These are phyloP conservation scores for Phyllachora maydis DNA, from an alignment of 2,329 filamentous ascomycete genomes.

Conservation along the genomic window DNA sequence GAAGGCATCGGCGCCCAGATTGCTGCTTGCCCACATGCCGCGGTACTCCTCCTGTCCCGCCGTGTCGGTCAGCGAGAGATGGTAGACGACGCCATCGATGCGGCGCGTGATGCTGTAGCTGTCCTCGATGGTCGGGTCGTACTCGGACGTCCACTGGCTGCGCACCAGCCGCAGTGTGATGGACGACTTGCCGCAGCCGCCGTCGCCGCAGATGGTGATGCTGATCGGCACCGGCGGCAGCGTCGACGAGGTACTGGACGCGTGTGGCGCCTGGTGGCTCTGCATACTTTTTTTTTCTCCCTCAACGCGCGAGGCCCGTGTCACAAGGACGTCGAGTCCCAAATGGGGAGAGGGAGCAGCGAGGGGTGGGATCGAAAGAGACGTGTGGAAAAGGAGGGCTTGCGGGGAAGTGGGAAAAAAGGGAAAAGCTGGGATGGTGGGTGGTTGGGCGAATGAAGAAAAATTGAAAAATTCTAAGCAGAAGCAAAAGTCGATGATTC, in stretches of 20 bases:
- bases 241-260: slow-evolving; percentile 5
- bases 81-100: slow-evolving; percentile 64
- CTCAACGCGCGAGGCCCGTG: too few species aligned
- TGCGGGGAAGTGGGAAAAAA: too few species aligned
- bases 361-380: too few species aligned
- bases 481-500: too few species aligned
- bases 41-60: slow-evolving; percentile 84
- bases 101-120: slow-evolving; percentile 66
- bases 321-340: too few species aligned
- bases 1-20: slow-evolving; percentile 64
- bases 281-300: background rate
- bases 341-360: too few species aligned
- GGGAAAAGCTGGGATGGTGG: too few species aligned
- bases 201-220: slow-evolving; percentile 74
- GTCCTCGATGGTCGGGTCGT: slow-evolving; percentile 66
- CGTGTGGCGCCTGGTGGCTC: slow-evolving; percentile 3
- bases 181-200: slow-evolving; percentile 68
- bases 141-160: slow-evolving; percentile 68
- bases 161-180: slow-evolving; percentile 69
- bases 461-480: too few species aligned
- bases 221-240: slow-evolving; percentile 34
- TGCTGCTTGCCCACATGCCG: slow-evolving; percentile 64
- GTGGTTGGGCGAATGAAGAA: too few species aligned
- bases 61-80: slow-evolving; percentile 62
- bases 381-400: too few species aligned